phyloP scores from a whole-genome alignment of 768 basidiomycete genomes.

The Daedaleopsis sinensis region DNA sequence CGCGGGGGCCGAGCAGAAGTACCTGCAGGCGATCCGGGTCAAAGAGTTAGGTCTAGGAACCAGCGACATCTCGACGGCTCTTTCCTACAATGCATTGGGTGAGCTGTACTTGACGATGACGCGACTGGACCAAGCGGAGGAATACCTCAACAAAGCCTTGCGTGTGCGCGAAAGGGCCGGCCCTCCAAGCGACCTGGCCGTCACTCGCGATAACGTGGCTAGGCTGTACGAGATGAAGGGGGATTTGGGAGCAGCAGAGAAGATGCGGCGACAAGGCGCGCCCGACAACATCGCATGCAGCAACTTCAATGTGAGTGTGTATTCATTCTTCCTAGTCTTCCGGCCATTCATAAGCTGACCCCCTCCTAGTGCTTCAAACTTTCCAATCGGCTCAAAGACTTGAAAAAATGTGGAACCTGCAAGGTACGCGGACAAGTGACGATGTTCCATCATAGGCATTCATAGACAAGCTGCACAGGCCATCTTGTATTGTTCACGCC shows the following conservation, averaged over 20 bases:
- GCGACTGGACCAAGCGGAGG: slow-evolving; percentile 41
- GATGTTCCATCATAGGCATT: background rate
- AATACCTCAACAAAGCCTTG: slow-evolving; percentile 36
- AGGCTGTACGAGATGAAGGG: slow-evolving; percentile 39
- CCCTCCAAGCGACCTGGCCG: slow-evolving; percentile 36
- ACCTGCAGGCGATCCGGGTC: slow-evolving; percentile 35
- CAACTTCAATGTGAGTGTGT: slow-evolving; percentile 29
- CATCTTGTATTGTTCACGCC: slow-evolving; percentile 11
- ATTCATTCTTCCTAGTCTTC: background rate
- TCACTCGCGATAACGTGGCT: slow-evolving; percentile 42
- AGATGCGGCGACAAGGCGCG: slow-evolving; percentile 30
- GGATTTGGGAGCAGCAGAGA: slow-evolving; percentile 33
- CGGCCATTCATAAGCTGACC: background rate
- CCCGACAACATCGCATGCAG: slow-evolving; percentile 31
- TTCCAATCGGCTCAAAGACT: background rate
- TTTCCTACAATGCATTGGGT: slow-evolving; percentile 39
- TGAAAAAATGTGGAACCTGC: slow-evolving; percentile 9
- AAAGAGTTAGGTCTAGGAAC: slow-evolving; percentile 31
- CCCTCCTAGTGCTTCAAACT: background rate
- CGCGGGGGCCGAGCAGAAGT: slow-evolving; percentile 33
- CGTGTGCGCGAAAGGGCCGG: slow-evolving; percentile 29
- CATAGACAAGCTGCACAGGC: background rate
- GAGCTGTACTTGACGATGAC: slow-evolving; percentile 40
- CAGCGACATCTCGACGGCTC: slow-evolving; percentile 25
- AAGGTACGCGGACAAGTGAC: background rate